phyloP scores from a whole-genome alignment of 352 stramenopile genomes.

The Phytopythium montanum region DNA sequence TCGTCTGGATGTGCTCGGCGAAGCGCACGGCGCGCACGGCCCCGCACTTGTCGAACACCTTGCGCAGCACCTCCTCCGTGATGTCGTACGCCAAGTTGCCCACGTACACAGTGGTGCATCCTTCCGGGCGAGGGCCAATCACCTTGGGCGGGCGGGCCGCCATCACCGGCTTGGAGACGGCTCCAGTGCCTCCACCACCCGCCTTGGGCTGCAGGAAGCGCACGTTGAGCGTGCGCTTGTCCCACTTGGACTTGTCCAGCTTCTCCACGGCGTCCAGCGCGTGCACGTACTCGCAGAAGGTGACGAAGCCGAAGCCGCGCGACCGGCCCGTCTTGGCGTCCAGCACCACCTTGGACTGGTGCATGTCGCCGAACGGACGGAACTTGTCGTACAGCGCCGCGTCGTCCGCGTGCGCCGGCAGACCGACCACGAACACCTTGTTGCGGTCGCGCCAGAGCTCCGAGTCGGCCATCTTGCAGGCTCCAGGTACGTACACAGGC shows the following conservation, averaged over 20 bases:
- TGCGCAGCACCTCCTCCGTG: constrained; percentile 84
- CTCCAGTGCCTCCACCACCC: constrained; percentile 6
- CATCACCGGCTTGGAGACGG: neutral
- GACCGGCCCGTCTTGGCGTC: constrained; percentile 66
- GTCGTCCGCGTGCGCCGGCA: constrained; percentile 62
- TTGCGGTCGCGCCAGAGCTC: constrained; percentile 86
- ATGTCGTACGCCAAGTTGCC: constrained; percentile 96
- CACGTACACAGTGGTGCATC: constrained; percentile 93
- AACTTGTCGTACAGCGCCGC: constrained; percentile 72
- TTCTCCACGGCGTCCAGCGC: constrained; percentile 74
- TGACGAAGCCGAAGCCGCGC: constrained; percentile 77
- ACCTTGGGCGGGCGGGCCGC: constrained; percentile 29
- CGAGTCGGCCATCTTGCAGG: constrained; percentile 39
- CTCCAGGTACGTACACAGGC: neutral
- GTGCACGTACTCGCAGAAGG: constrained; percentile 74
- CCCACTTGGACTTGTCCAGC: constrained; percentile 84
- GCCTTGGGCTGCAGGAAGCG: constrained; percentile 78
- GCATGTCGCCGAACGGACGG: constrained; percentile 74
- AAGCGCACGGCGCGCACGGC: constrained; percentile 80
- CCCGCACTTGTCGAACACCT: constrained; percentile 77
- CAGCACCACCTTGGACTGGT: constrained; percentile 82
- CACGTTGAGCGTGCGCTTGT: constrained; percentile 77
- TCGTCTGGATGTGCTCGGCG: constrained; percentile 81
- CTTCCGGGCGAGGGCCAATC: constrained; percentile 63
- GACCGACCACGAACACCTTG: constrained; percentile 82